A percentile compares a stretch with the other conserved stretches of the same genome.
Evolutionary conservation across 805 yeast genomes (phyloP).

Genomic region (Phaffomyces antillensis): DNA sequence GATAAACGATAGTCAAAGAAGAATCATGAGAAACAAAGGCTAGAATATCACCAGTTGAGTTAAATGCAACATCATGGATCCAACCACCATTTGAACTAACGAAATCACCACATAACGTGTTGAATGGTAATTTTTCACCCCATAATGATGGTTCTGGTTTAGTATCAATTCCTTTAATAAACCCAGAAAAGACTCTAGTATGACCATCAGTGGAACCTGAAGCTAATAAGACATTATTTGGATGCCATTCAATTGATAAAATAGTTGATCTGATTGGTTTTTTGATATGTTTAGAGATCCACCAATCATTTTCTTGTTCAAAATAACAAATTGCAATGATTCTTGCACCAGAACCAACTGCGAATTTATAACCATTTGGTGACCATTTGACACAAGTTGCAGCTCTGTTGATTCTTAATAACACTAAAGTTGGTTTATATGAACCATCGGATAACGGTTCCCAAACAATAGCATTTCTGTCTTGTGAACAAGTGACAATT

Average conservation of each 20-base stretch:
- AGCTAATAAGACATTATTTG: constrained; percentile 80
- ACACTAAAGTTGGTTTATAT: constrained; percentile 84
- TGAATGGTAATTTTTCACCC: constrained; percentile 96
- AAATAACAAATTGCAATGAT: constrained; percentile 93
- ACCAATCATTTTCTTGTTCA: constrained; percentile 96
- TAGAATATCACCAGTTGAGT: constrained; percentile 68
- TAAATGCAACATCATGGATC: constrained; percentile 86
- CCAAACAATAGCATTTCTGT: constrained; percentile 97
- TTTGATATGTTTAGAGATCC: constrained; percentile 97
- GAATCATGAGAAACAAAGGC: constrained; percentile 87
- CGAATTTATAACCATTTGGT: constrained; percentile 90
- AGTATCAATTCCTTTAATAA: constrained; percentile 78
- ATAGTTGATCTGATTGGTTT: constrained; percentile 89
- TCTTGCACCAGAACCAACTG: constrained; percentile 94
- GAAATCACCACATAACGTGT: constrained; percentile 79
- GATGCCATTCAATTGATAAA: constrained; percentile 85
- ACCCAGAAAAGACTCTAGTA: constrained; percentile 83
- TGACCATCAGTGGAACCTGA: constrained; percentile 93
- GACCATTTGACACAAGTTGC: constrained; percentile 96
- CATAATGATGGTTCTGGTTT: constrained; percentile 78
- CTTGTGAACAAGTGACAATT: constrained; percentile 96
- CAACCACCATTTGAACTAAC: constrained; percentile 71
- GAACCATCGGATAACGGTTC: constrained; percentile 55
- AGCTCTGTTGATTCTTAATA: constrained; percentile 88
- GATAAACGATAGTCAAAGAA: constrained; percentile 72